Percentiles rank a stretch among this genome's conserved stretches.
These are phyloP conservation scores for Fusarium sp. DNA, from an alignment of 2,329 filamentous ascomycete genomes.

Conservation along the genomic window DNA sequence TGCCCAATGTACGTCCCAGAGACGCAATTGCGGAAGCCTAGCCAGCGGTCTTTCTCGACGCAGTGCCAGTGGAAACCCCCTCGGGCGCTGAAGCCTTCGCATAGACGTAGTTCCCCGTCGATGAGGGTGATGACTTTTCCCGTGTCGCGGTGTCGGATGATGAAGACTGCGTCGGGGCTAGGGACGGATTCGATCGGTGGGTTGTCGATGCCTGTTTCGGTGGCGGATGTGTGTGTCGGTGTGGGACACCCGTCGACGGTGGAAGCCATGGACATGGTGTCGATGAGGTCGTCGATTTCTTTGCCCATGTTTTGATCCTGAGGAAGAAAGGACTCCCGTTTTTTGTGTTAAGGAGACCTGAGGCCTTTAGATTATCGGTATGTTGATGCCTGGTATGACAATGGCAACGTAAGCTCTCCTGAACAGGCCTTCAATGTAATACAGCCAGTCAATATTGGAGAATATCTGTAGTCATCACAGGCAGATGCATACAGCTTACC, in stretches of 20 bases:
- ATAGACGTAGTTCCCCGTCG: constrained; percentile 43
- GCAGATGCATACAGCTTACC: neutral
- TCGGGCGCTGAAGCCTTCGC: constrained; percentile 13
- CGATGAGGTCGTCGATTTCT: constrained; percentile 23
- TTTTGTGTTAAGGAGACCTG: neutral
- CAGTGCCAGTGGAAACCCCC: constrained; percentile 51
- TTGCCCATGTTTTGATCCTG: constrained; percentile 23
- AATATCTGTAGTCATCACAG: neutral
- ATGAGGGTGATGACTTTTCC: constrained; percentile 45
- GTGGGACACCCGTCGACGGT: constrained; percentile 27
- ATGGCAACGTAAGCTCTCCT: neutral
- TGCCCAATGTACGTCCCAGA: constrained; percentile 49
- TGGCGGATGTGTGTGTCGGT: constrained; percentile 26
- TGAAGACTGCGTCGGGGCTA: constrained; percentile 42
- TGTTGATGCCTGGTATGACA: neutral
- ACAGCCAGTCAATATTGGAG: neutral
- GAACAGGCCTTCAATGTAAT: neutral
- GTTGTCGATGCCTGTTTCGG: constrained; percentile 4
- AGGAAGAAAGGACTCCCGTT: neutral
- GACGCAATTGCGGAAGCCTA: constrained; percentile 50
- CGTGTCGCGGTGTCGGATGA: constrained; percentile 44
- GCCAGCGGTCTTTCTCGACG: constrained; percentile 50
- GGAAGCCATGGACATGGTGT: constrained; percentile 34
- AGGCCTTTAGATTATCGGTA: neutral
- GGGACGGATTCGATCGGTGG: constrained; percentile 31